Evolutionary conservation across 192 early-diverging fungal genomes (phyloP), one percentile per base, ranked within the genome.

Genomic region (Martensiomyces pterosporus): DNA sequence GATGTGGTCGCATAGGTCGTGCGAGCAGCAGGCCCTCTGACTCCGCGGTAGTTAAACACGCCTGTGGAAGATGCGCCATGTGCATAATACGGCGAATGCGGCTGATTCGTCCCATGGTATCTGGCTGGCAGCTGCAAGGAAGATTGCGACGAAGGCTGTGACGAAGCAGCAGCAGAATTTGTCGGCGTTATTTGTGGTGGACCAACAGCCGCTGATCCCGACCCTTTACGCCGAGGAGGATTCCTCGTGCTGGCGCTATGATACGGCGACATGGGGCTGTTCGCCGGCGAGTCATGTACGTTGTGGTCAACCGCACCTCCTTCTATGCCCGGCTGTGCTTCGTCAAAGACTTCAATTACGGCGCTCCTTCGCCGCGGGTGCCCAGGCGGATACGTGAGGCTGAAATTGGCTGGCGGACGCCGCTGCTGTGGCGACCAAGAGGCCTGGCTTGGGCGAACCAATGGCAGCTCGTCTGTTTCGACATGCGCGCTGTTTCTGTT

Each of bases 11-110:
- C 24, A 25, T 26, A 49, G 9, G 58, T 33, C 10, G 39, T n/a
- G 2, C 35, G 43, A 3, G 41, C 9, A 2, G 38, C 23, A 19
- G 52, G 16, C 9, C 47, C 21, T 25, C 33, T 50, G 17, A 21
- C 38, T 18, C 56, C 43, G n/a, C 50, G 59, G 38, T 43, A 43
- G 22, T 35, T n/a, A 24, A 47, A 55, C 14, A 58, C 10, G 4
- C 42, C 25, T n/a, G 55, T 34, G 14, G 37, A 29, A 0, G 65
- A 45, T 29, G 60, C 25, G 32, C 68, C 70, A 12, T 66, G 70
- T 22, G 70, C 58, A 15, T 74, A 74, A 49, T 74, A 74, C 3
- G 51, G 43, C 48, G 70, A 66, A 24, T 74, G 64, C 43, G 70
- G 45, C 32, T 66, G 70, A 34, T 61, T 66, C 1, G 58, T 54